A percentile compares a stretch with the other conserved stretches of the same genome.
Conservation (phyloP, 805 yeast genomes). For the Candida patagonica region DNA sequence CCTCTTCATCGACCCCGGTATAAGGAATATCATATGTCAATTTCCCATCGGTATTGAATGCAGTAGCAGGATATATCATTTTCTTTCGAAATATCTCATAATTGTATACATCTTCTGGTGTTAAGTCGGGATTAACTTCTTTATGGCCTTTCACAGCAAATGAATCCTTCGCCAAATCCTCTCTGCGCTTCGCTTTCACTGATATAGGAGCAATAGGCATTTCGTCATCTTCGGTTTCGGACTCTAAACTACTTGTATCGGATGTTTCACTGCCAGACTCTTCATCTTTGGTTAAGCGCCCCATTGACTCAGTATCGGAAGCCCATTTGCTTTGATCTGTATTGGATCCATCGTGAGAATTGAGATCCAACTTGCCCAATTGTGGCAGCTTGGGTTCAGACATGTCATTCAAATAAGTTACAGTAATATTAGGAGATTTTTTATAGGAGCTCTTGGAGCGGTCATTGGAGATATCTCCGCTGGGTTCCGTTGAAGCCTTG, state of each 20-base stretch:
- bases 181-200: neutral
- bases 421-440: too few relatives aligned
- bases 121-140: constrained; percentile 1
- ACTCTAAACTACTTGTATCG: neutral
- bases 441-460: too few relatives aligned
- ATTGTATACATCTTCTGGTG: constrained; percentile 34
- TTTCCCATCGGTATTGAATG: constrained; percentile 24
- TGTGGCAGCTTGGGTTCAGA: too few relatives aligned
- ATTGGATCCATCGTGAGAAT: too few relatives aligned
- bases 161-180: neutral
- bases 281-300: too few relatives aligned
- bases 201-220: neutral
- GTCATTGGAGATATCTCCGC: too few relatives aligned
- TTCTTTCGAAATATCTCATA: constrained; percentile 51
- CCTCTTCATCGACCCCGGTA: constrained; percentile 59
- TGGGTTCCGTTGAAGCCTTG: too few relatives aligned
- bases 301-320: too few relatives aligned
- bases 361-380: too few relatives aligned
- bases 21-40: constrained; percentile 40
- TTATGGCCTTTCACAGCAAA: neutral
- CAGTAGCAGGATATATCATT: constrained; percentile 50
- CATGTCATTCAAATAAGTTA: too few relatives aligned
- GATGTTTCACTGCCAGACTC: too few relatives aligned
- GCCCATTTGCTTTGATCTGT: too few relatives aligned
- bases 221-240: neutral